Evolutionary conservation across 116 monocot genomes (phyloP), one percentile per base, ranked within the genome.

Genomic region (Trichopus zeylanicus): DNA sequence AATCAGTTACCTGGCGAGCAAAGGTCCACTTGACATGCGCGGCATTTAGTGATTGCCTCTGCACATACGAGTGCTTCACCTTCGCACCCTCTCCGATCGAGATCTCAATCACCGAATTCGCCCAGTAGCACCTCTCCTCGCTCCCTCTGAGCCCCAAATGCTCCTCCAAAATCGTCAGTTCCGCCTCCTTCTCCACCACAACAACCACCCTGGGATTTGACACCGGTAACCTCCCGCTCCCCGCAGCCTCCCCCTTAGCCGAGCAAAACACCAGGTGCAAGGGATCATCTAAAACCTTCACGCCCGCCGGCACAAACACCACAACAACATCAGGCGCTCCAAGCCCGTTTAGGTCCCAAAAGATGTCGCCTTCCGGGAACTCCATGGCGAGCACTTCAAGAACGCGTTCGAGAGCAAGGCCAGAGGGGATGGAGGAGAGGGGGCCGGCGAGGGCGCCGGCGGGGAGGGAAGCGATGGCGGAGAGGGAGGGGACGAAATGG

Each of bases 21-120:
- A 82, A 70, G 0, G 97, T 97, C 91, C 97, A 97, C 80, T 97
- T 97, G 62, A 73, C 82, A 73, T 97, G 97, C 1, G 91, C 90
- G 1, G 95, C 73, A 62, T 75, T 74, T 22, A 37, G 9, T 5
- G 78, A 67, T 69, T 87, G 91, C 65, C 47, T 52, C 70, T 97
- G 90, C 62, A 97, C 32, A 30, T 91, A 97, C 0, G 91, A 73
- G 56, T 97, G 97, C 7, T 63, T 67, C 13, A 91, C 87, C 62
- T 68, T 91, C 24, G 55, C 83, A 7, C 81, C 76, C 54, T 84
- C 91, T 7, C 73, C 97, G 4, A 91, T 52, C 47, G 75, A 32
- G 51, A 97, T 75, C 77, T 97, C 91, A 73, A 85, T 61, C n/a
- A 87, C 97, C 13, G 82, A 63, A 66, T 91, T 97, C 22, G 84